A percentile compares a stretch with the other conserved stretches of the same genome.
phyloP scores from a whole-genome alignment of 2,329 filamentous ascomycete species.

The Cladosporium colombiae region DNA sequence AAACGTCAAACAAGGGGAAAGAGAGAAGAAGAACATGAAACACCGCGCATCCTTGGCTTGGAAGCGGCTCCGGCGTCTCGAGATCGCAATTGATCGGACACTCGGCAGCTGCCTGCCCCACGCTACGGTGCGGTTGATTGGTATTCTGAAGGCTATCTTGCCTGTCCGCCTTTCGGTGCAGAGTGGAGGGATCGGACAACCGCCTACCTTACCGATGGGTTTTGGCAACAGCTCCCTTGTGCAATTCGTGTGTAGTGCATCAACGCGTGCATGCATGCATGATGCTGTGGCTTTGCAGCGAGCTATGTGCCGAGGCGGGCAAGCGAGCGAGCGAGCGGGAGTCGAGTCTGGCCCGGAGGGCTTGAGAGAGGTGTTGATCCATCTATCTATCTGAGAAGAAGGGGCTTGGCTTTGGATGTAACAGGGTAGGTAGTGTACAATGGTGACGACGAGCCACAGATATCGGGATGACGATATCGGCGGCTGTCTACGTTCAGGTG shows the following conservation, averaged over 20 bases:
- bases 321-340: background rate
- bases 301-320: background rate
- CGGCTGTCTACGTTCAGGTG: background rate
- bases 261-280: slow-evolving; percentile 16
- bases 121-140: background rate
- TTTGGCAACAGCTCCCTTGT: background rate
- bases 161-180: background rate
- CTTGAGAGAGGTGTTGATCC: background rate
- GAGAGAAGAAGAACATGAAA: background rate
- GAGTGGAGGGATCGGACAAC: background rate
- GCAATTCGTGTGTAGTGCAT: background rate
- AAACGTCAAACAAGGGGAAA: background rate
- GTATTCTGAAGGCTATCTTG: background rate
- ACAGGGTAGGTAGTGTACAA: background rate
- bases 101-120: slow-evolving; percentile 3
- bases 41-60: background rate
- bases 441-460: background rate
- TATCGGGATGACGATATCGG: background rate
- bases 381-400: background rate
- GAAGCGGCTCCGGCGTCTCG: slow-evolving; percentile 7
- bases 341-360: slow-evolving; percentile 8
- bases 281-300: slow-evolving; percentile 12
- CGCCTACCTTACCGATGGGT: background rate
- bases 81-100: background rate
- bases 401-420: slow-evolving; percentile 2